phyloP scores from a whole-genome alignment of 768 basidiomycete genomes.

The Macrocybe gigantea region DNA sequence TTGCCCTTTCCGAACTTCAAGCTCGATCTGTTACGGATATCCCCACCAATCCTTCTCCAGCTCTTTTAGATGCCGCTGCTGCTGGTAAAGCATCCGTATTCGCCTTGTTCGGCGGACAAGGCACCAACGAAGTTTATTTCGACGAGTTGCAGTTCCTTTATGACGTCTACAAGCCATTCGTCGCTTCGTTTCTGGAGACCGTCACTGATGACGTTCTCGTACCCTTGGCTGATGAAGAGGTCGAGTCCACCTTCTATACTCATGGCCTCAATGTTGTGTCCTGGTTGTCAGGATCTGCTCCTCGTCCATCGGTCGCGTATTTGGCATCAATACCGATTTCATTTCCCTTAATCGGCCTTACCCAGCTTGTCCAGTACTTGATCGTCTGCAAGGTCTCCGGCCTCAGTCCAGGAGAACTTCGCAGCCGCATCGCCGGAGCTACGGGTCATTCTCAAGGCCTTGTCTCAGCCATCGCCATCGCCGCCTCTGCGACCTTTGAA shows the following conservation, averaged over 20 bases:
- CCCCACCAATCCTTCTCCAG: constrained; percentile 56
- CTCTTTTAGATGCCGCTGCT: constrained; percentile 59
- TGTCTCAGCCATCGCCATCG: constrained; percentile 86
- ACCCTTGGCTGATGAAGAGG: constrained; percentile 60
- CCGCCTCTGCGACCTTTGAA: constrained; percentile 71
- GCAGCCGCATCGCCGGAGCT: constrained; percentile 70
- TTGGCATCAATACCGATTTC: constrained; percentile 92
- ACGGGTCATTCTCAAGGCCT: constrained; percentile 99
- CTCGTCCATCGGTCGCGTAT: constrained; percentile 79
- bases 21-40: constrained; percentile 46
- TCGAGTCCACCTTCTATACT: constrained; percentile 61
- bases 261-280: constrained; percentile 77
- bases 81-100: constrained; percentile 71
- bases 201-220: constrained; percentile 63
- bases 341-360: constrained; percentile 92
- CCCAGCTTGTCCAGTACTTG: constrained; percentile 92
- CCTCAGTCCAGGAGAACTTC: constrained; percentile 76
- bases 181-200: constrained; percentile 61
- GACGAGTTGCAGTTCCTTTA: constrained; percentile 91
- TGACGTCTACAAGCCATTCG: constrained; percentile 87
- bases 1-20: constrained; percentile 67
- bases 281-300: constrained; percentile 71
- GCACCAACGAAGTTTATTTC: constrained; percentile 97
- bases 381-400: constrained; percentile 70
- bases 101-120: constrained; percentile 96